Evolutionary conservation across 306 rosid genomes (phyloP), one percentile per base, ranked within the genome.

Genomic region (Herpetospermum pedunculosum): DNA sequence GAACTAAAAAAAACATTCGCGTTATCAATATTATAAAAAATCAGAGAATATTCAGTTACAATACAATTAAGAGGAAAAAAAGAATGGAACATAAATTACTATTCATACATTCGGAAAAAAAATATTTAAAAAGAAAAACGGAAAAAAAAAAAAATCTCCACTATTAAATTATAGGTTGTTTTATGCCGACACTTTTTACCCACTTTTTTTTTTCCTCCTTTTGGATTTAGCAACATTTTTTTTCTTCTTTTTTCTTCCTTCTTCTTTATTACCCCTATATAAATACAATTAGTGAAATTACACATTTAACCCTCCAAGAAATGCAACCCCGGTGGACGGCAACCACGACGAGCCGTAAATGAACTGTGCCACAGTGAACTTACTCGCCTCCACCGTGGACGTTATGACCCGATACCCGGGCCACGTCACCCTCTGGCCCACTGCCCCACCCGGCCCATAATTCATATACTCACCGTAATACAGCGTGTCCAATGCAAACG

Each of bases 381-480:
- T 88, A 8, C 63, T 60, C 0, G 99, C 99, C 80, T 95, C 99
- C 53, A 60, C 84, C 0, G 81, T 49, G 4, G 97, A 87, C 0
- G 90, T 91, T 4, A 95, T 95, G 54, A 87, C 96, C 79, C 97
- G 88, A 46, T 85, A 91, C 2, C 99, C 99, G 0, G 85, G 77
- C 99, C 99, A 95, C 0, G 46, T 76, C 0, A 95, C 92, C 55
- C 99, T 84, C 65, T 86, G 82, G 3, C 96, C 96, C 14, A 91
- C 34, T 0, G 97, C 97, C 2, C 89, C 96, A 40, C 99, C 97
- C 2, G 97, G 99, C 23, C 99, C 99, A 47, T 6, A 83, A 52
- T 95, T 95, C 97, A 95, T 91, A 81, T 95, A 95, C 35, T 95
- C 99, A 2, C 97, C 99, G 14, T 91, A 95, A 41, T 95, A 95